phyloP scores from a whole-genome alignment of 2,329 filamentous ascomycete species.

The Hypoxylon sp. region DNA sequence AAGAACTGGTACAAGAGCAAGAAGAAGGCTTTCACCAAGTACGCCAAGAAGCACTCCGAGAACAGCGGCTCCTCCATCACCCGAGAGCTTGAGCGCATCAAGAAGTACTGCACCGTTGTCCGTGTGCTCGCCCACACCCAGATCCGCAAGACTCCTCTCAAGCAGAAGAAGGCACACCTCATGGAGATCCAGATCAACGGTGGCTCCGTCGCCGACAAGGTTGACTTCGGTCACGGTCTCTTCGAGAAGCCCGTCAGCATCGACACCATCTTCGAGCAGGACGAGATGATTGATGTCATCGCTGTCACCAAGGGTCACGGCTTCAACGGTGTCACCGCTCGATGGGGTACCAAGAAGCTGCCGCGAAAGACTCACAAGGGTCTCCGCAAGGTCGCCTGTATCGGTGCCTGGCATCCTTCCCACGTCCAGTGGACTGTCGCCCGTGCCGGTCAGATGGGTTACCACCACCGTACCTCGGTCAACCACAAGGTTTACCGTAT shows the following conservation, averaged over 20 bases:
- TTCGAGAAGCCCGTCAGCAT: constrained; percentile 99
- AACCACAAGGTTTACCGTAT: constrained; percentile 99
- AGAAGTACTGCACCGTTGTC: constrained; percentile 99
- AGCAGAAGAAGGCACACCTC: constrained; percentile 99
- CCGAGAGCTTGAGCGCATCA: constrained; percentile 99
- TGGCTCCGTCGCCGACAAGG: constrained; percentile 95
- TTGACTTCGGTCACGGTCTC: constrained; percentile 91
- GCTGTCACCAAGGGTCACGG: constrained; percentile 99
- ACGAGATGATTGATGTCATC: constrained; percentile 99
- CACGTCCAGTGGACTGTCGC: constrained; percentile 99
- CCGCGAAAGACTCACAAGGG: constrained; percentile 99
- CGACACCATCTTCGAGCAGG: constrained; percentile 96
- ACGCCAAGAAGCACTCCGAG: constrained; percentile 99
- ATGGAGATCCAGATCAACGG: constrained; percentile 99
- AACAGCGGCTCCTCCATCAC: constrained; percentile 89
- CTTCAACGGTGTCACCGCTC: constrained; percentile 94
- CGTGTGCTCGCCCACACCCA: constrained; percentile 99
- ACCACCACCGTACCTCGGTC: constrained; percentile 99
- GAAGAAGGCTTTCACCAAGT: constrained; percentile 99
- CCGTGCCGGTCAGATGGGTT: constrained; percentile 99
- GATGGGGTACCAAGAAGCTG: constrained; percentile 99
- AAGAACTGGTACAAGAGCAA: constrained; percentile 99
- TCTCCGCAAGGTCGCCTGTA: constrained; percentile 99
- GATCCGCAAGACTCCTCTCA: constrained; percentile 98
- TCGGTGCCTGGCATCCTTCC: constrained; percentile 99